A percentile compares a stretch with the other conserved stretches of the same genome.
These are phyloP conservation scores for Aspergillus unguis DNA, from an alignment of 2,329 filamentous ascomycete species.

Conservation along the genomic window DNA sequence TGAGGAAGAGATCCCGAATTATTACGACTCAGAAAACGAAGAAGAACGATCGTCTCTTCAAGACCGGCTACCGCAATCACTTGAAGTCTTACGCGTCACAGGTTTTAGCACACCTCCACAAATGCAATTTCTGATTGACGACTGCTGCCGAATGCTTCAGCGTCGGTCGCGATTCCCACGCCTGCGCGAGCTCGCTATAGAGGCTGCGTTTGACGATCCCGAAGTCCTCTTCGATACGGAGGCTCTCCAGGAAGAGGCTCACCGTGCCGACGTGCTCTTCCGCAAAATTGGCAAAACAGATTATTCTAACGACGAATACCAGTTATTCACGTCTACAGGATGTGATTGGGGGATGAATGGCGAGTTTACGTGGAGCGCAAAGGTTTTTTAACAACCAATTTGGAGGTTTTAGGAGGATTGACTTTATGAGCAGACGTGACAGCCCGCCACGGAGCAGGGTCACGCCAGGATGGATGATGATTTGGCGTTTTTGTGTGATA, in stretches of 20 bases:
- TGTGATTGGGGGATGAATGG: slow-evolving; percentile 10
- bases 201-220: background rate
- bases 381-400: slow-evolving; percentile 2
- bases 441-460: background rate
- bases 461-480: background rate
- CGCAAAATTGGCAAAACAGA: background rate
- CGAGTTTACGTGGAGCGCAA: slow-evolving; percentile 8
- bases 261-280: background rate
- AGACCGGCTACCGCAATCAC: slow-evolving; percentile 2
- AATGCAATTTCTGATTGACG: slow-evolving; percentile 3
- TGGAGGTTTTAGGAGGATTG: background rate
- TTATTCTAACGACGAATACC: background rate
- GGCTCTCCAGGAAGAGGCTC: background rate
- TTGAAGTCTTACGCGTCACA: slow-evolving; percentile 10
- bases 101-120: slow-evolving; percentile 5
- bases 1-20: background rate
- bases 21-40: background rate
- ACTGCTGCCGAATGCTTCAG: background rate
- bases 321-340: background rate
- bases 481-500: slow-evolving; percentile 9
- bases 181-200: slow-evolving; percentile 3
- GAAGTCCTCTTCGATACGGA: background rate
- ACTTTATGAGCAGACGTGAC: background rate
- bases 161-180: background rate
- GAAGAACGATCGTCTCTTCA: background rate